Base-by-base conservation (phyloP, 2,329 filamentous ascomycete species). In the Peltaster fructicola region DNA sequence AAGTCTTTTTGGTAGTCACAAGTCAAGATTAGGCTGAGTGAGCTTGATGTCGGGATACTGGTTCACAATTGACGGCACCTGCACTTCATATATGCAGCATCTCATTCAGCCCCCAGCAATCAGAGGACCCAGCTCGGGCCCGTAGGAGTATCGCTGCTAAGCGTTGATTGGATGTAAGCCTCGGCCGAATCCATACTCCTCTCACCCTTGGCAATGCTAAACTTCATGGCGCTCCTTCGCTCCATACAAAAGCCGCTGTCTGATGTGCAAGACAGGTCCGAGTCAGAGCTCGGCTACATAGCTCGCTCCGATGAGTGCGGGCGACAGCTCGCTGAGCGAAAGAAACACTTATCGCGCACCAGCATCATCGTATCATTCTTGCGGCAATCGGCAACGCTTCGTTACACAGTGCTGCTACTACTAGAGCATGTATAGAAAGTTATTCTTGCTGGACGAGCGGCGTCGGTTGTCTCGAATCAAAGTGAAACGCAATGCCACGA, bases 401-500 rank as follows among this genome's bases (percentile, higher is more conserved):
- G 17, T n/a, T 18, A 8, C 17, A 18, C 8, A n/a, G 17, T n/a
- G n/a, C n/a, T n/a, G n/a, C 17, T 18, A n/a, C 17, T n/a, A n/a
- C 17, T 18, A n/a, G 17, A 18, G 17, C n/a, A n/a, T n/a, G 17
- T 18, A n/a, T 18, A n/a, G n/a, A 8, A 8, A 8, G 17, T n/a
- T n/a, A n/a, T 18, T n/a, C 8, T n/a, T 8, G n/a, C 17, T 18
- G 8, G 17, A 18, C 17, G n/a, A n/a, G n/a, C n/a, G 17, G 12
- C 21, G 14, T 30, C 30, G 25, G 34, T 55, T 54, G 37, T 47
- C 42, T 29, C 38, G 44, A 3, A 30, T 27, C 23, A 62, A 33
- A 10, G 56, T 41, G 24, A 47, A 32, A 26, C 61, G 49, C 44
- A 67, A 33, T 1, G 45, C 38, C 8, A 45, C 30, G 2, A 57